Evolutionary conservation across 2,329 filamentous ascomycete species (phyloP).

Genomic region (Aspergillus awamori): DNA sequence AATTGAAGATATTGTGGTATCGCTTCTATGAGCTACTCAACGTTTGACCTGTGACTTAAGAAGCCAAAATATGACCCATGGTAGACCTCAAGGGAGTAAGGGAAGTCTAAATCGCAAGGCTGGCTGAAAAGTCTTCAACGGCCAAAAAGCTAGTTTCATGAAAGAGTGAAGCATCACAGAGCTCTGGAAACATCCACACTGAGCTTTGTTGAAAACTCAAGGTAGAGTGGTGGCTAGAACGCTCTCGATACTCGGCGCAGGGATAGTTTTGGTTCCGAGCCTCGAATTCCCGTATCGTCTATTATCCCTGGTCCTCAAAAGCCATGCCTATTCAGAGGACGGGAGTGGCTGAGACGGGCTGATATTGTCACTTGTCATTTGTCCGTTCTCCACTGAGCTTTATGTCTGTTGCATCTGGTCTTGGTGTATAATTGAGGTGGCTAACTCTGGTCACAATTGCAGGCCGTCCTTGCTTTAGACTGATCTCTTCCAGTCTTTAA

Average conservation of each 20-base stretch:
- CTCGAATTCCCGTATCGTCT: neutral
- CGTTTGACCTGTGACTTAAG: neutral
- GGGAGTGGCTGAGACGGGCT: slow-evolving; percentile 24
- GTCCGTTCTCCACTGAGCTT: slow-evolving; percentile 4
- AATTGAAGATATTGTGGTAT: neutral
- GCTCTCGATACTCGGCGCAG: neutral
- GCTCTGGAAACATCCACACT: neutral
- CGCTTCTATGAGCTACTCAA: neutral
- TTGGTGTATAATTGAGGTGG: neutral
- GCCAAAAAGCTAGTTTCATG: neutral
- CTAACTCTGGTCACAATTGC: neutral
- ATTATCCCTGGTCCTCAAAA: neutral
- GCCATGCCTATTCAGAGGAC: slow-evolving; percentile 2
- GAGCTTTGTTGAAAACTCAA: neutral
- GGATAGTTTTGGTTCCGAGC: neutral
- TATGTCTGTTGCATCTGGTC: neutral
- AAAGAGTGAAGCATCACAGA: neutral
- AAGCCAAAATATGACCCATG: neutral
- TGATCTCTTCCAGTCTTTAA: neutral
- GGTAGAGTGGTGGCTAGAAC: neutral
- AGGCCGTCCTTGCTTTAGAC: neutral
- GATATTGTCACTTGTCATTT: slow-evolving; percentile 15
- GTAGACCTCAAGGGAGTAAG: neutral
- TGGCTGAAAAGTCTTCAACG: neutral
- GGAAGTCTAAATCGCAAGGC: neutral